Evolutionary conservation across 495 filamentous ascomycete species (phyloP).

Genomic region (Aspergillus indologenus): DNA sequence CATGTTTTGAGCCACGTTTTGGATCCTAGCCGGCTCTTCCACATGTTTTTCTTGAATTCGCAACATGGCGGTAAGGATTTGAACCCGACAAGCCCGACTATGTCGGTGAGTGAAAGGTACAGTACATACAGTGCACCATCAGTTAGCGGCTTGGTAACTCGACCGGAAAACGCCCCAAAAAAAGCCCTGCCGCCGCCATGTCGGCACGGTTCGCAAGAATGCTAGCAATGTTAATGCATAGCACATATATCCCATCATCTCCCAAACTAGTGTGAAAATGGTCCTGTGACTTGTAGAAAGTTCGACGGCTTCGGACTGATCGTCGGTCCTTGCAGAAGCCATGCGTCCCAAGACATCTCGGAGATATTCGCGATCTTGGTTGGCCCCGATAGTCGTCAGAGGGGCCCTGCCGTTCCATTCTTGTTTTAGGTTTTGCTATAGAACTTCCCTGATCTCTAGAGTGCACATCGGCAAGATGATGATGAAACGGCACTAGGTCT

Average conservation of each 20-base stretch:
- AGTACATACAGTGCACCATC: too few species aligned
- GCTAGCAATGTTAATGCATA: background rate
- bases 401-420: background rate
- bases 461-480: background rate
- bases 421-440: background rate
- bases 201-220: background rate
- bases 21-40: background rate
- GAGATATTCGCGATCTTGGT: background rate
- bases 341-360: background rate
- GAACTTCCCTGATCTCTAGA: background rate
- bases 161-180: too few species aligned
- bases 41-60: too few species aligned
- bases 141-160: too few species aligned
- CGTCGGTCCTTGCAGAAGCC: constrained; percentile 1
- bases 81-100: background rate
- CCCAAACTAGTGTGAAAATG: background rate
- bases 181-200: background rate
- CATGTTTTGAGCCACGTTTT: constrained; percentile 17
- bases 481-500: background rate
- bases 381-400: background rate
- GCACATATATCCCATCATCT: background rate
- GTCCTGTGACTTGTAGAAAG: constrained; percentile 1
- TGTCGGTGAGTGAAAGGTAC: background rate
- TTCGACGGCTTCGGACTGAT: constrained; percentile 3
- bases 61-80: background rate